Evolutionary conservation across 257 asterid genomes (phyloP).

Genomic region (Solanum clarkiae): DNA sequence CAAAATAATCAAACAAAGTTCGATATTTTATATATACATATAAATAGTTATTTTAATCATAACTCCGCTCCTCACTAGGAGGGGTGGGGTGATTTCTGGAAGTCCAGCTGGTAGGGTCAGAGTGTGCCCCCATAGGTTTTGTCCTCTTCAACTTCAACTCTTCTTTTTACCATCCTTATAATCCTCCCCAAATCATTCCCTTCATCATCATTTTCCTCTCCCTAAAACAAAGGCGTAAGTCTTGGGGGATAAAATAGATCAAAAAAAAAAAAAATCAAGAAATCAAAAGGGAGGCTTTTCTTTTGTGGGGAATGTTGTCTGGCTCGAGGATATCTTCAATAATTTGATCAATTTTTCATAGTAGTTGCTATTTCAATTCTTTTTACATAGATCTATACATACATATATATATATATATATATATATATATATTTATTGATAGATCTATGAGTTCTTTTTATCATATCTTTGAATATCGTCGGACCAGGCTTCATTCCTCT

Average conservation of each 20-base stretch:
- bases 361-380: neutral
- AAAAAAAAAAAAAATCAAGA: neutral
- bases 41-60: too few species aligned
- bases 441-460: neutral
- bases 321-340: conserved; percentile 25
- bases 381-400: neutral
- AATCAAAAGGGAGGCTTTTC: neutral
- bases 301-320: conserved; percentile 32
- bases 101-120: conserved; percentile 10
- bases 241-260: conserved; percentile 26
- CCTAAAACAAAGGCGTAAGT: conserved; percentile 46
- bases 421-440: neutral
- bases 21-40: too few species aligned
- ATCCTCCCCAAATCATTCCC: neutral
- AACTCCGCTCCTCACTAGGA: too few species aligned
- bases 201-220: neutral
- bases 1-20: too few species aligned
- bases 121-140: neutral
- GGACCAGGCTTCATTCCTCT: conserved; percentile 33
- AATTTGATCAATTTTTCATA: neutral
- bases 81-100: conserved; percentile 4
- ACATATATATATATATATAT: too few species aligned
- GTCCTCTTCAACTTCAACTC: conserved; percentile 4
- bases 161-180: neutral
- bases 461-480: conserved; percentile 1